These are phyloP conservation scores for Calocybe indica DNA, from an alignment of 768 basidiomycete species.

Conservation along the genomic window DNA sequence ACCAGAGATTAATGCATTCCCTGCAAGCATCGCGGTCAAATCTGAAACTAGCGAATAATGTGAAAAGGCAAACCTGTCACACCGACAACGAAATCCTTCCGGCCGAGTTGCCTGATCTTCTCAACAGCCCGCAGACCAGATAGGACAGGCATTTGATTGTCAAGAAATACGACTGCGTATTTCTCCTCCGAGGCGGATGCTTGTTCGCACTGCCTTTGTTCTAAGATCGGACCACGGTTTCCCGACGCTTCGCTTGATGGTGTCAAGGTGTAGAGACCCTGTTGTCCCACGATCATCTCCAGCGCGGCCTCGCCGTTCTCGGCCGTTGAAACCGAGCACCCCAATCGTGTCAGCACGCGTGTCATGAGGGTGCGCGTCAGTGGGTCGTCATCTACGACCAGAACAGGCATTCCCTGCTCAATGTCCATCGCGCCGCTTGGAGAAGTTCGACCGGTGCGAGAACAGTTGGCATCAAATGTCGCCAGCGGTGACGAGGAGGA, in stretches of 20 bases:
- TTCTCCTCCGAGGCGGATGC: slow-evolving; percentile 25
- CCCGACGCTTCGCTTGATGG: slow-evolving; percentile 34
- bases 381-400: slow-evolving; percentile 82
- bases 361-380: slow-evolving; percentile 79
- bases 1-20: slow-evolving; percentile 50
- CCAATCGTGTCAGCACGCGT: slow-evolving; percentile 70
- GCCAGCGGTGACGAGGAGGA: slow-evolving; percentile 24
- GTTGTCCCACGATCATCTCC: slow-evolving; percentile 56
- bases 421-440: slow-evolving; percentile 32
- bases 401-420: slow-evolving; percentile 52
- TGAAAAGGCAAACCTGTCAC: slow-evolving; percentile 50
- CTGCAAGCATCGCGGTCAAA: slow-evolving; percentile 17
- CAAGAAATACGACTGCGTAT: slow-evolving; percentile 46
- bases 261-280: slow-evolving; percentile 18
- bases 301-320: slow-evolving; percentile 81
- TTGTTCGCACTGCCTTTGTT: slow-evolving; percentile 19
- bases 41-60: not conserved
- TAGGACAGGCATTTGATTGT: slow-evolving; percentile 83
- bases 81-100: slow-evolving; percentile 77
- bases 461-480: slow-evolving; percentile 31
- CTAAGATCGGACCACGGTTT: slow-evolving; percentile 29
- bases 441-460: slow-evolving; percentile 31
- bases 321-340: slow-evolving; percentile 72
- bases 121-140: slow-evolving; percentile 66
- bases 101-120: slow-evolving; percentile 57